These are phyloP conservation scores for Carex scoparia DNA, from an alignment of 176 grass and related monocot genomes.

Conservation along the genomic window DNA sequence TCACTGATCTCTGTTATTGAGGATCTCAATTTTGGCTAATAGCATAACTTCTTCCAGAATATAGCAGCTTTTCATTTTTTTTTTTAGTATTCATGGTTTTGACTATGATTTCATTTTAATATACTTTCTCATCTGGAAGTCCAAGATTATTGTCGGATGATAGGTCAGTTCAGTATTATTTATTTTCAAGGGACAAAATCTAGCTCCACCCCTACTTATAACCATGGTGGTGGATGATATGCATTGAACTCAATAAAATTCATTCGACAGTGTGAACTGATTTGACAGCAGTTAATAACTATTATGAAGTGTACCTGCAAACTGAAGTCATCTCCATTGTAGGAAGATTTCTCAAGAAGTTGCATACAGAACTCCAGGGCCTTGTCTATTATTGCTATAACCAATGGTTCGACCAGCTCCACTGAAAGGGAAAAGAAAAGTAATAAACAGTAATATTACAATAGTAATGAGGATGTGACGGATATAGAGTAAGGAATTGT, in stretches of 20 bases:
- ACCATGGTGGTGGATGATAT: constrained; percentile 11
- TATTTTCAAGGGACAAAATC: constrained; percentile 16
- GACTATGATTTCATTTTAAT: neutral
- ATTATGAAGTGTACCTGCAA: constrained; percentile 47
- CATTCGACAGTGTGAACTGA: neutral
- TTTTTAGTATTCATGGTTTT: neutral
- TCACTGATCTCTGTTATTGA: neutral
- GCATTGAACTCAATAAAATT: neutral
- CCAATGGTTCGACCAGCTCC: constrained; percentile 54
- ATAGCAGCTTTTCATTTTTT: neutral
- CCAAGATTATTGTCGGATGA: neutral
- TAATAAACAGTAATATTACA: constrained; percentile 12
- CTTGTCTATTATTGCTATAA: constrained; percentile 63
- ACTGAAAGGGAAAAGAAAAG: constrained; percentile 40
- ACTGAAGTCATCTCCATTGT: constrained; percentile 60
- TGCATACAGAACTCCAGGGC: constrained; percentile 72
- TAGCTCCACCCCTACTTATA: neutral
- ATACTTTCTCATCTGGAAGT: neutral
- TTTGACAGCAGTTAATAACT: constrained; percentile 28
- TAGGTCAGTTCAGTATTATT: neutral
- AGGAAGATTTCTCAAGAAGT: constrained; percentile 74
- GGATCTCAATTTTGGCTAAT: neutral
- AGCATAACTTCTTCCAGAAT: neutral
- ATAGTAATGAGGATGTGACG: neutral
- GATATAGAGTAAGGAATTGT: neutral